Conservation (phyloP, 108 stramenopile genomes). For the Tribonema minus region DNA sequence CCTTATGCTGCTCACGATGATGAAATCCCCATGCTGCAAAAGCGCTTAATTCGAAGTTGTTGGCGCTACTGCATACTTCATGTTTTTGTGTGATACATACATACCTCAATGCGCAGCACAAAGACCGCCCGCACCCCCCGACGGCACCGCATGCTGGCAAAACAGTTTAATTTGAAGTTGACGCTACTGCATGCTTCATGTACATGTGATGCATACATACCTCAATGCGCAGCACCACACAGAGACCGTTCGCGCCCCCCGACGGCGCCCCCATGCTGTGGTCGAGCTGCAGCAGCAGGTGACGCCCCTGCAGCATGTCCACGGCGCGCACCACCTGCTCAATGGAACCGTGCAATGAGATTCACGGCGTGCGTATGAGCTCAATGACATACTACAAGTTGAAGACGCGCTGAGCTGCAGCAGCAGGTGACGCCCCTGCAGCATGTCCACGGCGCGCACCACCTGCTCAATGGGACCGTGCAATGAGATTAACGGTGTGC, state of each 20-base stretch:
- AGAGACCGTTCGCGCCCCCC: neutral
- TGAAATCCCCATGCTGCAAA: too few species aligned
- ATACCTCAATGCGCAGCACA: too few species aligned
- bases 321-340: neutral
- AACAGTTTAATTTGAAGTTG: too few species aligned
- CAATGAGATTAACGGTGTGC: neutral
- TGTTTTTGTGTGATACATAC: too few species aligned
- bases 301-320: conserved; percentile 31
- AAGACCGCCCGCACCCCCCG: too few species aligned
- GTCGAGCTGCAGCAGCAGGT: conserved; percentile 16
- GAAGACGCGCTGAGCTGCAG: too few species aligned
- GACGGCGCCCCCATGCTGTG: neutral
- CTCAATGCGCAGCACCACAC: conserved; percentile 32
- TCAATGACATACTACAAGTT: neutral
- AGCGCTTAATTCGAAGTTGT: too few species aligned
- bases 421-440: conserved; percentile 27
- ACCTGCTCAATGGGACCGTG: neutral
- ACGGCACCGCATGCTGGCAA: too few species aligned
- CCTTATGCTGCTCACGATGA: too few species aligned
- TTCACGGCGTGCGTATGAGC: neutral
- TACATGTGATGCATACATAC: too few species aligned
- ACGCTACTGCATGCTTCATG: too few species aligned
- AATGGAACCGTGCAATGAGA: neutral
- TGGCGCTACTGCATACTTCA: too few species aligned
- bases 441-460: neutral